Percentiles rank a stretch among this genome's conserved stretches.
These are phyloP conservation scores for Candida coquimbonensis DNA, from an alignment of 805 yeast species.

Conservation along the genomic window DNA sequence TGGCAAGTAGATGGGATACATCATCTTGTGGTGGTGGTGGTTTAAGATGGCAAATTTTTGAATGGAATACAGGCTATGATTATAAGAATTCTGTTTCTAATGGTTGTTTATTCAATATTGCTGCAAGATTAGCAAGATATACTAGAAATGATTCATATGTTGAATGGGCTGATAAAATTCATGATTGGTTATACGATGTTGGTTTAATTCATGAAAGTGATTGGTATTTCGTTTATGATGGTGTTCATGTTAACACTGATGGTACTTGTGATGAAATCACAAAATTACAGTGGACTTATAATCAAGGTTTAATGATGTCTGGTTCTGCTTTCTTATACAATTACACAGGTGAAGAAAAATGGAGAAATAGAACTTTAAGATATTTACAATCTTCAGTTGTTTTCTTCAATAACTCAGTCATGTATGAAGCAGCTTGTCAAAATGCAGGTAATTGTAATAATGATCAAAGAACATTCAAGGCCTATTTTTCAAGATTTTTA, in stretches of 20 bases:
- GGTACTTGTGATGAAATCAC: conserved; percentile 46
- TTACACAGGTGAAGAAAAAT: conserved; percentile 47
- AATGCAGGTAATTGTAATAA: conserved; percentile 48
- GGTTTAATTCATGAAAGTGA: conserved; percentile 36
- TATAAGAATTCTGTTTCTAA: conserved; percentile 87
- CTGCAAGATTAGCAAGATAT: conserved; percentile 78
- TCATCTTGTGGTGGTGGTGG: conserved; percentile 72
- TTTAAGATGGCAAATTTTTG: conserved; percentile 85
- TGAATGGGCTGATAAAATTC: conserved; percentile 67
- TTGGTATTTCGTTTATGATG: conserved; percentile 51
- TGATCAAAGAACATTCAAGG: conserved; percentile 73
- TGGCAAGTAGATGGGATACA: conserved; percentile 74
- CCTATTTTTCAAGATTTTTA: conserved; percentile 57
- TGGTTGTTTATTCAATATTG: conserved; percentile 73
- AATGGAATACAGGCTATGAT: conserved; percentile 82
- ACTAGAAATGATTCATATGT: conserved; percentile 65
- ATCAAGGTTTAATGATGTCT: conserved; percentile 59
- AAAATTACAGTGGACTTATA: conserved; percentile 64
- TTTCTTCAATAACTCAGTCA: conserved; percentile 49
- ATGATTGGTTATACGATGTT: conserved; percentile 61
- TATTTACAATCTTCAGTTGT: conserved; percentile 43
- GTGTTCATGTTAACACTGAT: conserved; percentile 34
- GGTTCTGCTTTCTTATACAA: conserved; percentile 68
- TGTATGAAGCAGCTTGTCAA: conserved; percentile 74
- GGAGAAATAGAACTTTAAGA: conserved; percentile 49